Evolutionary conservation across 495 filamentous ascomycete species (phyloP).

Genomic region (Penicillium simplicissimum): DNA sequence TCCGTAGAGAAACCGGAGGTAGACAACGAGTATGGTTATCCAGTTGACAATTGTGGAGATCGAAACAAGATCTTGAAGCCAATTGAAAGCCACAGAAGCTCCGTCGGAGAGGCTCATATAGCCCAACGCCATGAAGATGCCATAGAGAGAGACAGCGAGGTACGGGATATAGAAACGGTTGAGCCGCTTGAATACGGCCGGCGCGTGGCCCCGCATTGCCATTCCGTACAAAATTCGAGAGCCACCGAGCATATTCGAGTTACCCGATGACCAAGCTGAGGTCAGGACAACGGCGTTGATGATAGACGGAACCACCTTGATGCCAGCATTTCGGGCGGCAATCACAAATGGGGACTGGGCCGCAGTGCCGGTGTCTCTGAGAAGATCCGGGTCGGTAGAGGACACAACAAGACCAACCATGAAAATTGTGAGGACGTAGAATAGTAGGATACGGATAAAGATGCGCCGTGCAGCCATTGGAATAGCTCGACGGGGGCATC

Average conservation of each 20-base stretch:
- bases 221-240: constrained; percentile 47
- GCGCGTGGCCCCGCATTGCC: constrained; percentile 44
- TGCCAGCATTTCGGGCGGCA: constrained; percentile 36
- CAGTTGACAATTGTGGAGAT: constrained; percentile 56
- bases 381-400: constrained; percentile 50
- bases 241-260: constrained; percentile 51
- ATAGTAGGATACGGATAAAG: constrained; percentile 42
- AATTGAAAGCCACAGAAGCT: constrained; percentile 57
- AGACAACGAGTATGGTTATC: constrained; percentile 53
- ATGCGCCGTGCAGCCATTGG: constrained; percentile 43
- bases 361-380: constrained; percentile 32
- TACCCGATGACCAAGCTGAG: constrained; percentile 44
- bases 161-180: constrained; percentile 62
- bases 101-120: constrained; percentile 56
- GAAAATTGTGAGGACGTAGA: constrained; percentile 45
- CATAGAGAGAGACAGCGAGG: constrained; percentile 49
- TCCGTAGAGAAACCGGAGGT: constrained; percentile 57
- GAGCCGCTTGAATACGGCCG: constrained; percentile 49
- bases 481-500: constrained; percentile 37
- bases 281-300: constrained; percentile 52
- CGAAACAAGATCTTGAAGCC: constrained; percentile 56
- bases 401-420: constrained; percentile 48
- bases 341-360: constrained; percentile 58
- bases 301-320: constrained; percentile 48
- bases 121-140: constrained; percentile 52